Conservation (phyloP, 129 eudicot genomes). For the Flaveria linearis region DNA sequence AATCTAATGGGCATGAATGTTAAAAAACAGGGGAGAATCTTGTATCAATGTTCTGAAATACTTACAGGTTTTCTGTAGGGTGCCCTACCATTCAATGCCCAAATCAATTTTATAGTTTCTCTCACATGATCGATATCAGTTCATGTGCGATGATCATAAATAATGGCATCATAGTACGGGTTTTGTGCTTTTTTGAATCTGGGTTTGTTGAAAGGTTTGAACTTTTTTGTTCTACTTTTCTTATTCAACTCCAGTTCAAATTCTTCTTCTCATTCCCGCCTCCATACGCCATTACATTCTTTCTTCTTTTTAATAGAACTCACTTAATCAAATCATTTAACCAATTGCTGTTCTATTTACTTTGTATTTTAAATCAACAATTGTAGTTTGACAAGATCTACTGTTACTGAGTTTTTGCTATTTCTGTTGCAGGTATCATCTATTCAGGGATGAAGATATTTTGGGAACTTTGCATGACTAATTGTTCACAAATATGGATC, state of each 20-base stretch:
- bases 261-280: slow-evolving; percentile 50
- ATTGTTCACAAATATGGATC: not conserved
- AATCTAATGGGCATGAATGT: slow-evolving; percentile 32
- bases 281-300: slow-evolving; percentile 68
- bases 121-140: slow-evolving; percentile 1
- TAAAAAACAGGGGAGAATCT: slow-evolving; percentile 48
- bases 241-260: slow-evolving; percentile 20
- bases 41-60: slow-evolving; percentile 57
- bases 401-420: not conserved
- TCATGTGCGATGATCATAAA: slow-evolving; percentile 25
- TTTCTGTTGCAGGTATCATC: slow-evolving; percentile 71
- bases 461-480: slow-evolving; percentile 92
- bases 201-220: slow-evolving; percentile 17
- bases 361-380: not conserved
- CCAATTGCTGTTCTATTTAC: not conserved
- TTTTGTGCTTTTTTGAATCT: slow-evolving; percentile 39
- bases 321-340: too few relatives aligned
- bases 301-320: not conserved
- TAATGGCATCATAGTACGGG: slow-evolving; percentile 76
- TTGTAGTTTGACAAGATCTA: not conserved
- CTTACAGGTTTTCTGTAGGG: slow-evolving; percentile 73
- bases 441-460: slow-evolving; percentile 90
- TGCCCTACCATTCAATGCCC: slow-evolving; percentile 54
- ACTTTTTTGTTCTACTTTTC: slow-evolving; percentile 20
- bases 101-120: slow-evolving; percentile 28